Conservation (phyloP, 1,139 yeast species). For the Candida tetrigidarum region DNA sequence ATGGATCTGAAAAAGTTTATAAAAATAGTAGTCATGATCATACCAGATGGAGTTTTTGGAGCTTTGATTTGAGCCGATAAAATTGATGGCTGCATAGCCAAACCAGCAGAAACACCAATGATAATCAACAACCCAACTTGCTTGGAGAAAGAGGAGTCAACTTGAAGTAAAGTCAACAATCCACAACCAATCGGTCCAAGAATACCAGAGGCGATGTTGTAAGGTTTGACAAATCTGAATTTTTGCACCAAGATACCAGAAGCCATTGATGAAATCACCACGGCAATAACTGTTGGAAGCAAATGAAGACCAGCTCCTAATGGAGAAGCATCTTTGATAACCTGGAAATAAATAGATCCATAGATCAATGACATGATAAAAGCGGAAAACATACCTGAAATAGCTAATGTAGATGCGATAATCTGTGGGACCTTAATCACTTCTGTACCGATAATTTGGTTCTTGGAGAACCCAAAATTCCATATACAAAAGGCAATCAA, state of each 20-base stretch:
- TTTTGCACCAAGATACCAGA: constrained; percentile 37
- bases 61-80: constrained; percentile 38
- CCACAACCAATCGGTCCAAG: constrained; percentile 40
- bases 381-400: constrained; percentile 27
- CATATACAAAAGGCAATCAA: constrained; percentile 25
- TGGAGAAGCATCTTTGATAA: constrained; percentile 34
- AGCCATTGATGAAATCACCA: constrained; percentile 32
- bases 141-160: constrained; percentile 28
- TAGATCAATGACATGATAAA: constrained; percentile 33
- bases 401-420: constrained; percentile 25
- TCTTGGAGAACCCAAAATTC: constrained; percentile 30
- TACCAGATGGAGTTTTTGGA: constrained; percentile 41
- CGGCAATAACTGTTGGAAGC: constrained; percentile 39
- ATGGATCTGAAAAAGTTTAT: constrained; percentile 35
- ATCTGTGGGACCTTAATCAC: constrained; percentile 28
- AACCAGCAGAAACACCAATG: constrained; percentile 36
- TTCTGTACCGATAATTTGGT: constrained; percentile 33
- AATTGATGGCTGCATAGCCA: constrained; percentile 33
- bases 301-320: constrained; percentile 44
- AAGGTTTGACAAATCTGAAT: constrained; percentile 35
- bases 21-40: constrained; percentile 40
- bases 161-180: constrained; percentile 32
- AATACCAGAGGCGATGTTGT: constrained; percentile 28
- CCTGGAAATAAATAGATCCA: constrained; percentile 42
- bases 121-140: constrained; percentile 41